phyloP scores from a whole-genome alignment of 441 rosid species.

The Gossypium gossypioides region DNA sequence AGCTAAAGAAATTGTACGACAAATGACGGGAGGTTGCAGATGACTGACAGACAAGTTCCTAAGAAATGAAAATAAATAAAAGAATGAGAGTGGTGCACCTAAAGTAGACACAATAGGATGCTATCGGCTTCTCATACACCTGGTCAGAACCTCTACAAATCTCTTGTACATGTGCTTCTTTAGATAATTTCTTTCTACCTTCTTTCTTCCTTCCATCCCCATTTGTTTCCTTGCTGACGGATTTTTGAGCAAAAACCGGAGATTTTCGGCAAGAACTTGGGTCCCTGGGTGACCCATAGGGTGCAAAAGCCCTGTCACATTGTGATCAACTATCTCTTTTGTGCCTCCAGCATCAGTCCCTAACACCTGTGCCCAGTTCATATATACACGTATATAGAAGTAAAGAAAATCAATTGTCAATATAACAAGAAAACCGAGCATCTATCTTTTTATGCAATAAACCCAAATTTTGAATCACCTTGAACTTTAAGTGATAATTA shows the following conservation, averaged over 20 bases:
- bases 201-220: slow-evolving; percentile 68
- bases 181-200: slow-evolving; percentile 54
- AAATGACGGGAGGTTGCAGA: background rate
- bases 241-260: slow-evolving; percentile 45
- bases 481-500: background rate
- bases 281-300: slow-evolving; percentile 60
- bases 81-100: slow-evolving; percentile 17
- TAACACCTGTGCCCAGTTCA: slow-evolving; percentile 40
- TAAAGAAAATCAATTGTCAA: background rate
- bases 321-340: slow-evolving; percentile 72
- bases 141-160: slow-evolving; percentile 60
- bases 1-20: background rate
- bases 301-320: slow-evolving; percentile 78
- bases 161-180: slow-evolving; percentile 82
- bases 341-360: slow-evolving; percentile 97
- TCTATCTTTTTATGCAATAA: background rate
- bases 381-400: background rate
- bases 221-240: slow-evolving; percentile 47
- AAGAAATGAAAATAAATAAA: slow-evolving; percentile 13
- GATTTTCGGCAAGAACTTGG: slow-evolving; percentile 49
- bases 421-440: background rate
- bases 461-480: background rate
- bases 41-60: background rate
- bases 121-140: slow-evolving; percentile 61
- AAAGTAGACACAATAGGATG: slow-evolving; percentile 1